Base-by-base conservation (phyloP, 495 filamentous ascomycete genomes). In the Xylaria sp. region DNA sequence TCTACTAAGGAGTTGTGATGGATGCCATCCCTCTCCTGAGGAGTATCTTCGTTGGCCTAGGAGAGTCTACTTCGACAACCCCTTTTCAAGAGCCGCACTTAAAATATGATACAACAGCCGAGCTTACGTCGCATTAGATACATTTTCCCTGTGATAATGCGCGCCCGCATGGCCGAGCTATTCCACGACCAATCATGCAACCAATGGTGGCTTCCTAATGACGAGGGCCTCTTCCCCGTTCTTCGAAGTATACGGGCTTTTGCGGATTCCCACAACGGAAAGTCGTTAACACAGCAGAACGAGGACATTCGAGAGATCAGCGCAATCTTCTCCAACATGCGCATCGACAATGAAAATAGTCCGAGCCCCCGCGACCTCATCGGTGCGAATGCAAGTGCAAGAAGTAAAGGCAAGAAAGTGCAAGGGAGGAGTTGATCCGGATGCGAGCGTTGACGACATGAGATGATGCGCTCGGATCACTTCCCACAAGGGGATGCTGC, bases 181-280 rank as follows among this genome's bases (percentile, higher is more conserved):
- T 97, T 93, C 86, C 82, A 86, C 72, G 83, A 91, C 43, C 86
- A 88, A 12, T 90, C 89, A 62, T 84, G 93, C 69, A 84, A 87
- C 64, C 86, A 91, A 46, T 97, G 93, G 93, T 97, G 94, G 94
- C 87, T 97, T 29, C 93, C 94, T 3, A 89, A 94, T 75, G 89
- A 94, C 75, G 92, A 94, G 82, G 89, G 88, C 26, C 91, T 90
- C 73, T 87, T 88, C 4, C 84, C 87, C 7, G 87, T 96, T 40
- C 83, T 97, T 43, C 91, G 91, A 35, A 90, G 86, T 70, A 89
- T 97, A 62, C 90, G 93, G n/a, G 84, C 85, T 33, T 91, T 95
- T 80, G 91, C 92, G 2, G 88, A 92, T 72, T 91, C 95, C 61
- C 89, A 92, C 58, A 89, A 89, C 71, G 79, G 82, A 11, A 88